A percentile compares a stretch with the other conserved stretches of the same genome.
These are phyloP conservation scores for Trichophyton mentagrophytes DNA, from an alignment of 2,329 filamentous ascomycete genomes.

Conservation along the genomic window DNA sequence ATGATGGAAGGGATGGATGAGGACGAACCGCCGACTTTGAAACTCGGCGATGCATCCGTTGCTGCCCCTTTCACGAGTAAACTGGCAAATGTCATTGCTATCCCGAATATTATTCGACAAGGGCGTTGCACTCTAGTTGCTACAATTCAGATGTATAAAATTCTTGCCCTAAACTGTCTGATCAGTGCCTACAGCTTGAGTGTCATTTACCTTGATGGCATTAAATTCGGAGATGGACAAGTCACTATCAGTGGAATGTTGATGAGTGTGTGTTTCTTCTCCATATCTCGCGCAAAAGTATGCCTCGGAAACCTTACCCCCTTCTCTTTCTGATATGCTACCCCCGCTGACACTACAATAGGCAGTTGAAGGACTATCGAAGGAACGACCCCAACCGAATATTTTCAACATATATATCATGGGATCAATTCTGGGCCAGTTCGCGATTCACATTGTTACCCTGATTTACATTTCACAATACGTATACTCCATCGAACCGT, in stretches of 20 bases:
- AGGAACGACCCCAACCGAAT: conserved; percentile 93
- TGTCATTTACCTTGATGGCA: conserved; percentile 91
- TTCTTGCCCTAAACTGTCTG: conserved; percentile 89
- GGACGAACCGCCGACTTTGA: conserved; percentile 85
- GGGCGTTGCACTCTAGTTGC: conserved; percentile 94
- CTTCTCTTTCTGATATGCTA: conserved; percentile 8
- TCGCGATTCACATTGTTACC: conserved; percentile 87
- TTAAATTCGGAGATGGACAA: conserved; percentile 97
- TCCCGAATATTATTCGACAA: conserved; percentile 96
- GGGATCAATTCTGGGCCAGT: conserved; percentile 90
- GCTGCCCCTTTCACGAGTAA: conserved; percentile 97
- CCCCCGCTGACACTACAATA: conserved; percentile 18
- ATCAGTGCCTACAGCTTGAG: conserved; percentile 96
- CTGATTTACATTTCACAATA: conserved; percentile 87
- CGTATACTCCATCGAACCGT: conserved; percentile 76
- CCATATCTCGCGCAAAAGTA: conserved; percentile 87
- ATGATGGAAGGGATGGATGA: conserved; percentile 93
- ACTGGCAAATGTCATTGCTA: conserved; percentile 87
- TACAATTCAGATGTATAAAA: conserved; percentile 99
- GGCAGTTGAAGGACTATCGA: conserved; percentile 87
- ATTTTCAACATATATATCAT: conserved; percentile 99
- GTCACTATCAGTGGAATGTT: conserved; percentile 98
- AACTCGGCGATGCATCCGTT: conserved; percentile 92
- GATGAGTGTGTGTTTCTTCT: conserved; percentile 98
- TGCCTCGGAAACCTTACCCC: conserved; percentile 13